Evolutionary conservation across 169 alveolate genomes (phyloP).

Genomic region (Eimeria necatrix): DNA sequence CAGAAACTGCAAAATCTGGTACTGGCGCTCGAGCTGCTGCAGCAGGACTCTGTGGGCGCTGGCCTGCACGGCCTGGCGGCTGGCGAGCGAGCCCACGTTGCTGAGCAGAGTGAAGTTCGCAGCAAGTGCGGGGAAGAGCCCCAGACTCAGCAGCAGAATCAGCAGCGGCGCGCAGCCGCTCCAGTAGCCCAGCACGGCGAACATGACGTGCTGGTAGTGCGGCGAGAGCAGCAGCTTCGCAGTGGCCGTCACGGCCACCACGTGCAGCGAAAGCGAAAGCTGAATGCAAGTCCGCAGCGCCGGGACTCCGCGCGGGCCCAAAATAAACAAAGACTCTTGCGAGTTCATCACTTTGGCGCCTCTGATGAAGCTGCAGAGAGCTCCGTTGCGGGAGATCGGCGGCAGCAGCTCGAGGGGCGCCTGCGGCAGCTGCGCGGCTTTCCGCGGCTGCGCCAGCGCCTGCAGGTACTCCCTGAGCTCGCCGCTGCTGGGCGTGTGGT

Average conservation of each 20-base stretch:
- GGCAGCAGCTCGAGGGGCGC: slow-evolving; percentile 69
- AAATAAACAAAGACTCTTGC: slow-evolving; percentile 66
- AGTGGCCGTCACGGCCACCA: slow-evolving; percentile 71
- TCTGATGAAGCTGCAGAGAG: slow-evolving; percentile 39
- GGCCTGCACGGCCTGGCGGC: slow-evolving; percentile 66
- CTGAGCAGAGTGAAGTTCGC: slow-evolving; percentile 45
- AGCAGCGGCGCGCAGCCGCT: slow-evolving; percentile 55
- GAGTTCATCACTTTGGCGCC: slow-evolving; percentile 50
- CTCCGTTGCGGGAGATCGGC: slow-evolving; percentile 43
- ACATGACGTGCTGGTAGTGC: slow-evolving; percentile 64
- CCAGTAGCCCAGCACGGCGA: slow-evolving; percentile 74
- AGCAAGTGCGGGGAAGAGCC: slow-evolving; percentile 60
- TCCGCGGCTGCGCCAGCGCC: slow-evolving; percentile 45
- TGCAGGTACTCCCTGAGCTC: slow-evolving; percentile 33
- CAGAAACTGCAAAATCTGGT: slow-evolving; percentile 64
- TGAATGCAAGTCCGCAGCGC: slow-evolving; percentile 39
- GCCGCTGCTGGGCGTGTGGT: slow-evolving; percentile 40
- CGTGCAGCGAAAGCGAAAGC: slow-evolving; percentile 65
- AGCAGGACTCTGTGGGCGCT: slow-evolving; percentile 60
- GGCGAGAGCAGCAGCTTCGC: slow-evolving; percentile 78
- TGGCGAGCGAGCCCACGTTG: slow-evolving; percentile 74
- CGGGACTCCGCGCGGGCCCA: slow-evolving; percentile 63
- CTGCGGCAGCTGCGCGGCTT: not conserved
- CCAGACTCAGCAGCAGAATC: slow-evolving; percentile 37
- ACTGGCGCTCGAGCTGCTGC: slow-evolving; percentile 58